Base-by-base conservation (phyloP, 352 stramenopile genomes). In the Phytopythium litorale region DNA sequence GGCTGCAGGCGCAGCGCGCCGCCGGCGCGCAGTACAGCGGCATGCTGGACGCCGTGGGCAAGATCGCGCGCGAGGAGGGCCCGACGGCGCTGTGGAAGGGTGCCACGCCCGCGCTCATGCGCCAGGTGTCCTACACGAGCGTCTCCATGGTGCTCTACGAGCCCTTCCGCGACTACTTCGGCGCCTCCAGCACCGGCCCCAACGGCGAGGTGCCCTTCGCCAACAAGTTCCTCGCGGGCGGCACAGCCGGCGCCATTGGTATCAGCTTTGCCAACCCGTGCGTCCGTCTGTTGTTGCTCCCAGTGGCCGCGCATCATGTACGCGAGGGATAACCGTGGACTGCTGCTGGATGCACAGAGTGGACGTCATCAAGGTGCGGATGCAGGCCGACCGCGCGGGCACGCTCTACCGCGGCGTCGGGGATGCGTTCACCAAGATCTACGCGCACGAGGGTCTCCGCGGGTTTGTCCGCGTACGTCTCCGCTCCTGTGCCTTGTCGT, bases 301-400 rank as follows among this genome's bases (percentile, higher is more conserved):
- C 11, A 38, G 33, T 38, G 33, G 11, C 33, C 2, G 33, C 33
- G n/a, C 33, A 15, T 0, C 11, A 43, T 30, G n/a, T 15, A 16
- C 5, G 23, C 37, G 28, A 18, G 37, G n/a, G 11, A 18, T 32
- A 40, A 19, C 19, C 11, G 23, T 18, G 18, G 37, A 35, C 33
- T 15, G 25, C 19, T 52, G 12, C 21, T 30, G 63, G 25, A 28
- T 28, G 25, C 25, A 12, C 62, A 94, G 85, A 16, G 77, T 94
- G 57, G 87, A 96, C 65, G 87, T 96, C 45, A 92, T 96, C 67
- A 96, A 96, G 68, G 83, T 94, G 49, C 84, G 83, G 4, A 94
- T 96, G 84, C 87, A 96, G 62, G 81, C 81, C 0, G 79, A 91
- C 56, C 81, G 83, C 30, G 74, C 83, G 4, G 85, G 84, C 19